These are phyloP conservation scores for Fraxinus albicans DNA, from an alignment of 305 asterid species.

Conservation along the genomic window DNA sequence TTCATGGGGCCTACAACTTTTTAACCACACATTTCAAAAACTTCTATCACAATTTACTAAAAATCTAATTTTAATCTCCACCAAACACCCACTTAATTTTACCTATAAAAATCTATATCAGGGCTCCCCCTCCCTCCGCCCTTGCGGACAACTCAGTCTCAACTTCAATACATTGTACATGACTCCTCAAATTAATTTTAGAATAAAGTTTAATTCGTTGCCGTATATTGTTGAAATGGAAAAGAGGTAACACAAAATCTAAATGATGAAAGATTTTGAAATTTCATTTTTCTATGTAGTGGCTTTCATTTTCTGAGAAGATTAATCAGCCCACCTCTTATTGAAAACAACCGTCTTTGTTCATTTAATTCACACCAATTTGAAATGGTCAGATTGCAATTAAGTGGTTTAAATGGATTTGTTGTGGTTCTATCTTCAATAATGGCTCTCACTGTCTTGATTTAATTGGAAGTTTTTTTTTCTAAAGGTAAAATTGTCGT, in stretches of 20 bases:
- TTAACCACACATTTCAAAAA: no score
- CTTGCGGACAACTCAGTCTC: neutral
- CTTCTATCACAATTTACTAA: no score
- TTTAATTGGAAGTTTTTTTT: neutral
- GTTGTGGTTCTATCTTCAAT: neutral
- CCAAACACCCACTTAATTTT: no score
- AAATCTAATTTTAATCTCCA: no score
- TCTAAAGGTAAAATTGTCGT: neutral
- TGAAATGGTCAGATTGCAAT: neutral
- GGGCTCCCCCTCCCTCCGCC: neutral
- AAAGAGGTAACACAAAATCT: neutral
- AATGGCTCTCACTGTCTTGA: neutral
- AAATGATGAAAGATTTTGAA: neutral
- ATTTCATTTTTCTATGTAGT: neutral
- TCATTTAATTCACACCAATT: neutral
- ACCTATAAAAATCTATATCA: neutral
- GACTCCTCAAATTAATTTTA: neutral
- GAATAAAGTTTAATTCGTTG: neutral
- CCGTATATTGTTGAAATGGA: neutral
- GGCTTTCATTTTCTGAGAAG: neutral
- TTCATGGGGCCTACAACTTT: no score
- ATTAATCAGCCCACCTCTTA: neutral
- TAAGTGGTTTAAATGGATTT: neutral
- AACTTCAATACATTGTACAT: neutral
- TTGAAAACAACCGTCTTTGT: neutral